phyloP scores from a whole-genome alignment of 2,329 filamentous ascomycete genomes.

The Xylaria arbuscula region DNA sequence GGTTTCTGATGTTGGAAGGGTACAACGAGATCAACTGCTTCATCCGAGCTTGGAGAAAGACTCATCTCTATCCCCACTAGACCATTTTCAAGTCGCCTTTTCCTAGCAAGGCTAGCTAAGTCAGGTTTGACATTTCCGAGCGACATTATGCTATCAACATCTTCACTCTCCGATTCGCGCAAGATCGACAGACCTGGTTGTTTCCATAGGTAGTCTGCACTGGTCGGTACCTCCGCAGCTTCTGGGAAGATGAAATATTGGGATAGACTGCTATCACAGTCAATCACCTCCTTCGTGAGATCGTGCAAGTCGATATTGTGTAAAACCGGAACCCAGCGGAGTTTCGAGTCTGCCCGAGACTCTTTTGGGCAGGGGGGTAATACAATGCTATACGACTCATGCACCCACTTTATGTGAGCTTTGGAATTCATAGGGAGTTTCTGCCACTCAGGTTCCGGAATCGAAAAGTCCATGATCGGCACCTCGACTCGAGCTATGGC shows the following conservation, averaged over 20 bases:
- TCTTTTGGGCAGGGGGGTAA: conserved; percentile 38
- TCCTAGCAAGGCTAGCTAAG: conserved; percentile 42
- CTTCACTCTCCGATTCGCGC: conserved; percentile 44
- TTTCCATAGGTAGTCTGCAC: conserved; percentile 47
- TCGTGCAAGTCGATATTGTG: conserved; percentile 33
- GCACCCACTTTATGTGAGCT: conserved; percentile 41
- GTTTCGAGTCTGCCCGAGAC: conserved; percentile 35
- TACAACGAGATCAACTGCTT: conserved; percentile 34
- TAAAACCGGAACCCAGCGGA: conserved; percentile 48
- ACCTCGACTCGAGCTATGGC: conserved; percentile 46
- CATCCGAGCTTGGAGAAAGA: conserved; percentile 18
- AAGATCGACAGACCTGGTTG: conserved; percentile 48
- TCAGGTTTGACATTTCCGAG: conserved; percentile 2
- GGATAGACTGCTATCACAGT: conserved; percentile 26
- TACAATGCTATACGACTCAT: conserved; percentile 9
- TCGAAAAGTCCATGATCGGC: conserved; percentile 47
- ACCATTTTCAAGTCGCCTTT: conserved; percentile 41
- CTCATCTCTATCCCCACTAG: background rate
- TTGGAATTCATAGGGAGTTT: conserved; percentile 25
- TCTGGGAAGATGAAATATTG: conserved; percentile 23
- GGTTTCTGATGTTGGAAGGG: conserved; percentile 9
- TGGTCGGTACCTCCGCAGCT: conserved; percentile 39
- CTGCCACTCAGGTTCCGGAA: conserved; percentile 44
- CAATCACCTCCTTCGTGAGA: conserved; percentile 41
- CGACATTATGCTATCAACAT: conserved; percentile 35